Conservation (phyloP, 2,329 filamentous ascomycete species). For the Pseudonectria buxi region DNA sequence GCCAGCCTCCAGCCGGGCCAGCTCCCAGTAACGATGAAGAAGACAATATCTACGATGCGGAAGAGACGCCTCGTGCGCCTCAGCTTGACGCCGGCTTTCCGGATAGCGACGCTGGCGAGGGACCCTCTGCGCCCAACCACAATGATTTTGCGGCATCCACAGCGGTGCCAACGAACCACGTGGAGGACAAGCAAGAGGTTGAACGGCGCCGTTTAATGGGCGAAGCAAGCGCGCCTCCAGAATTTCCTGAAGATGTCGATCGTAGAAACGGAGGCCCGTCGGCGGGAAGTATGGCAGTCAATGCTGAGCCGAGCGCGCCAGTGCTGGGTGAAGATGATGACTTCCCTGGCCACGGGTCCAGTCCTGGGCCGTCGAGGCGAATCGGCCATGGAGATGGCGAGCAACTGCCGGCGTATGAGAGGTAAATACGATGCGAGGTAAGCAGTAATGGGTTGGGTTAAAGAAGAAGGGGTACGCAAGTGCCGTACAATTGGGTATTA, state of each 20-base stretch:
- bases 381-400: conserved; percentile 19
- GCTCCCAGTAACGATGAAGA: conserved; percentile 34
- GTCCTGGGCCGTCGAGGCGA: conserved; percentile 17
- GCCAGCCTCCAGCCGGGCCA: conserved; percentile 49
- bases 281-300: conserved; percentile 20
- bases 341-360: conserved; percentile 28
- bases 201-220: conserved; percentile 59
- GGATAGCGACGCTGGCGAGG: conserved; percentile 13
- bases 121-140: conserved; percentile 39
- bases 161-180: conserved; percentile 23
- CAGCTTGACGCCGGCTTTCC: conserved; percentile 7
- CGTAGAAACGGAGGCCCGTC: conserved; percentile 25
- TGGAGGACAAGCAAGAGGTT: conserved; percentile 74
- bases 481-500: no score
- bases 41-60: conserved; percentile 41
- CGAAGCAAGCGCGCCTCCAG: conserved; percentile 57
- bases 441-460: neutral
- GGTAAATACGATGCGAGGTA: conserved; percentile 22
- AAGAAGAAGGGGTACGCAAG: neutral
- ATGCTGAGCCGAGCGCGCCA: conserved; percentile 49
- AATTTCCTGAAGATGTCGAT: conserved; percentile 48
- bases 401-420: conserved; percentile 34
- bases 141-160: conserved; percentile 32
- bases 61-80: conserved; percentile 29
- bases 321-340: conserved; percentile 50